These are phyloP conservation scores for Neurospora sp. DNA, from an alignment of 2,329 filamentous ascomycete species.

Conservation along the genomic window DNA sequence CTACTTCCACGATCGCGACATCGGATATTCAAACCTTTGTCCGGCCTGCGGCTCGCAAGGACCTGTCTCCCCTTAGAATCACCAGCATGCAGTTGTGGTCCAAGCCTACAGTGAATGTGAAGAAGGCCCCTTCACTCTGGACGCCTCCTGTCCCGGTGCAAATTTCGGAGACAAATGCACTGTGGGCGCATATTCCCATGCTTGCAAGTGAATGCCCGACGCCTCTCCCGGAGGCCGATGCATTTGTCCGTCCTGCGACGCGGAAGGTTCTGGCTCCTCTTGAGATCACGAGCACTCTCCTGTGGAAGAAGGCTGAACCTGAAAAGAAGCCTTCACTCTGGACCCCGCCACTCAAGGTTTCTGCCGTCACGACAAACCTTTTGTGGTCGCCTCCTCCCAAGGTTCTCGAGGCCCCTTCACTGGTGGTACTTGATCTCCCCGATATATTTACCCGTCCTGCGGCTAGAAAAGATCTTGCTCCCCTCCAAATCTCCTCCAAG, in stretches of 20 bases:
- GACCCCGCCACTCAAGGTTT: conserved; percentile 12
- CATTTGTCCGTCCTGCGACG: conserved; percentile 26
- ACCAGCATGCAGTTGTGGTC: conserved; percentile 31
- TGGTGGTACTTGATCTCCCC: conserved; percentile 19
- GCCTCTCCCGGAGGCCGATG: conserved; percentile 4
- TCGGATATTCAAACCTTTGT: conserved; percentile 15
- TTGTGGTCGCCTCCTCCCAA: conserved; percentile 19
- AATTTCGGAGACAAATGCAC: background rate
- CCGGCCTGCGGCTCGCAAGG: conserved; percentile 28
- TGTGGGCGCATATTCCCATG: background rate
- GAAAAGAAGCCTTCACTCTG: conserved; percentile 17
- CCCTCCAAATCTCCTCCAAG: conserved; percentile 28
- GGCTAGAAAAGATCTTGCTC: conserved; percentile 23
- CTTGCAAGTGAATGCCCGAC: background rate
- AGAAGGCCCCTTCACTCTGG: background rate
- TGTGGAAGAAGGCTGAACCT: conserved; percentile 25
- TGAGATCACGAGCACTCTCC: conserved; percentile 25
- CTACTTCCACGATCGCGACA: background rate
- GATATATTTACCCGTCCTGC: conserved; percentile 26
- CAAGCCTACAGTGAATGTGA: conserved; percentile 14
- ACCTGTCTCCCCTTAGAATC: conserved; percentile 23
- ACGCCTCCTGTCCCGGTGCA: background rate
- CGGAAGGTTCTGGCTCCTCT: conserved; percentile 26
- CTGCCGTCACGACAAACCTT: conserved; percentile 6
- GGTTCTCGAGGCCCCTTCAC: conserved; percentile 1